Percentiles rank a stretch among this genome's conserved stretches.
phyloP scores from a whole-genome alignment of 805 yeast species.

The Danielia reshetovae region DNA sequence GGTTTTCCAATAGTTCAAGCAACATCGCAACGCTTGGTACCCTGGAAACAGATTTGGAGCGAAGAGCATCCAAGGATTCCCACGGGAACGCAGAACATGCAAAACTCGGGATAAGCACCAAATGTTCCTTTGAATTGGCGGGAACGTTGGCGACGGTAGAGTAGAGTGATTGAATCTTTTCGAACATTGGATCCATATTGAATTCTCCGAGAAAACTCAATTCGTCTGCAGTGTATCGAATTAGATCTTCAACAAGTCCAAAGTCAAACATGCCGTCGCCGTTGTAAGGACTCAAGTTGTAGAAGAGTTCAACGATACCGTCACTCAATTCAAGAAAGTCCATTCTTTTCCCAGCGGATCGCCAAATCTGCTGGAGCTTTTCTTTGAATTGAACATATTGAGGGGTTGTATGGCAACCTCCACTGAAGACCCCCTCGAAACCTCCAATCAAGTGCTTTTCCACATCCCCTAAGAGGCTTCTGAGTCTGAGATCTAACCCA shows the following conservation, averaged over 20 bases:
- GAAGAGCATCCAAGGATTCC: slow-evolving; percentile 71
- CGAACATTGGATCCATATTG: background rate
- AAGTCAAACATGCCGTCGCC: slow-evolving; percentile 1
- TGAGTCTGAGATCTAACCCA: slow-evolving; percentile 53
- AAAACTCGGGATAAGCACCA: slow-evolving; percentile 67
- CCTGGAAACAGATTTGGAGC: slow-evolving; percentile 58
- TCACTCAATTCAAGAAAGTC: slow-evolving; percentile 17
- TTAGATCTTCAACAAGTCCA: slow-evolving; percentile 9
- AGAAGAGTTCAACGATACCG: slow-evolving; percentile 18
- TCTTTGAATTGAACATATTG: slow-evolving; percentile 17
- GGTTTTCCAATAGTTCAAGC: slow-evolving; percentile 27
- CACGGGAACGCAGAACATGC: slow-evolving; percentile 76
- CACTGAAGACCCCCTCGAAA: slow-evolving; percentile 58
- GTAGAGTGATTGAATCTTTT: background rate
- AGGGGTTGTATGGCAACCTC: slow-evolving; percentile 19
- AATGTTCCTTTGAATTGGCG: slow-evolving; percentile 42
- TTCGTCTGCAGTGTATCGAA: slow-evolving; percentile 3
- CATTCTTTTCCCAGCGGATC: background rate
- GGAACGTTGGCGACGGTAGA: background rate
- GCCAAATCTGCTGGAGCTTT: slow-evolving; percentile 16
- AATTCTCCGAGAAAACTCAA: background rate
- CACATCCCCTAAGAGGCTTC: slow-evolving; percentile 49
- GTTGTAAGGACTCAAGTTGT: slow-evolving; percentile 7
- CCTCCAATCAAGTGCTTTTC: slow-evolving; percentile 78
- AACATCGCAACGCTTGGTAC: slow-evolving; percentile 61